phyloP scores from a whole-genome alignment of 148 eudicot genomes.

The Nepenthes gracilis region DNA sequence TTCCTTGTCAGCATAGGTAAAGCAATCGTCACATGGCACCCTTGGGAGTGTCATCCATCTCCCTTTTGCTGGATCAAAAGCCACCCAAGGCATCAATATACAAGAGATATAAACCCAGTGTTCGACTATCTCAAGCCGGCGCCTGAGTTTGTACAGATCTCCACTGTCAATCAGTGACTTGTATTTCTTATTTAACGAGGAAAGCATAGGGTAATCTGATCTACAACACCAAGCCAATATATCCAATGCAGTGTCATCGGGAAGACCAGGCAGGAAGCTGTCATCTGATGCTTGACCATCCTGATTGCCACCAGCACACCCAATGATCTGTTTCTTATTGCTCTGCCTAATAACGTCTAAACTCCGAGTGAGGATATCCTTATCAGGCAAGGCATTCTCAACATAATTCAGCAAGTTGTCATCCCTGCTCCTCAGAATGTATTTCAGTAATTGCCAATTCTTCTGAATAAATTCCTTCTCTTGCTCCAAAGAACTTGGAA shows the following conservation, averaged over 20 bases:
- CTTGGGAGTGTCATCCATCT: slow-evolving; percentile 76
- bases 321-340: too few species aligned
- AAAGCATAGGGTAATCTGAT: slow-evolving; percentile 54
- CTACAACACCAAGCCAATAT: slow-evolving; percentile 37
- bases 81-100: slow-evolving; percentile 80
- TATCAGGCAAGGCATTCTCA: too few species aligned
- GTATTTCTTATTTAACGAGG: slow-evolving; percentile 53
- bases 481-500: too few species aligned
- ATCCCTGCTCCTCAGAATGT: too few species aligned
- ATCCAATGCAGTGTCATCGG: slow-evolving; percentile 40
- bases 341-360: too few species aligned
- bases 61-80: slow-evolving; percentile 64
- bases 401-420: too few species aligned
- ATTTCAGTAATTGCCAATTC: too few species aligned
- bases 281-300: too few species aligned
- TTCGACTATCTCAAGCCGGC: slow-evolving; percentile 44
- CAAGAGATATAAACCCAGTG: slow-evolving; percentile 92
- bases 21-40: slow-evolving; percentile 60
- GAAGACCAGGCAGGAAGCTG: slow-evolving; percentile 17
- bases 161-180: slow-evolving; percentile 50
- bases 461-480: too few species aligned
- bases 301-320: too few species aligned
- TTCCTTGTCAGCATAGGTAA: slow-evolving; percentile 68
- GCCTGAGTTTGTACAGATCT: slow-evolving; percentile 56
- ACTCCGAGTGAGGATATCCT: too few species aligned